Conservation (phyloP, 106 monocot species). For the Agapanthus africanus region DNA sequence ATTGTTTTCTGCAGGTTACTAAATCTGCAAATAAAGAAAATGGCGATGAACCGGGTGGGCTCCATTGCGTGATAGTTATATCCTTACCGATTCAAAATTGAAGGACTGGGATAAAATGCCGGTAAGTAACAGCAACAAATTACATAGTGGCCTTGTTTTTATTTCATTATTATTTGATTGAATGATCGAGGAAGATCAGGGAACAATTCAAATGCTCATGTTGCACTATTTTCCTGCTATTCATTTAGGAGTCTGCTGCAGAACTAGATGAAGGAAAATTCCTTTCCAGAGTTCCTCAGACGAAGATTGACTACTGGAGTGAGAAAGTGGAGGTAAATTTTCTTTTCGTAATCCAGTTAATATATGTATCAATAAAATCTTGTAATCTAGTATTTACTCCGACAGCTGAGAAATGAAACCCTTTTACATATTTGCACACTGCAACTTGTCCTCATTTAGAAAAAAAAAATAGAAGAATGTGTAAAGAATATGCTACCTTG, state of each 20-base stretch:
- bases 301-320: background rate
- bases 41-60: constrained; percentile 66
- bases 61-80: constrained; percentile 75
- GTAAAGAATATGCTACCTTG: too few species aligned
- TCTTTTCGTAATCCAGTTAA: too few species aligned
- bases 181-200: background rate
- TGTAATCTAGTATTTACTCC: too few species aligned
- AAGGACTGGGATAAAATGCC: constrained; percentile 93
- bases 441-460: too few species aligned
- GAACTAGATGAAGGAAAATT: constrained; percentile 5
- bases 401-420: too few species aligned
- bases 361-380: too few species aligned
- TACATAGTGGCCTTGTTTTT: background rate
- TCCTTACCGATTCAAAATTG: constrained; percentile 72
- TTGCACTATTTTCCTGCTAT: background rate
- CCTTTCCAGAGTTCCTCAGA: constrained; percentile 31
- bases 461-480: too few species aligned
- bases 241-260: constrained; percentile 38
- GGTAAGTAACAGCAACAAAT: constrained; percentile 34
- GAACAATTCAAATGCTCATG: background rate
- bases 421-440: too few species aligned
- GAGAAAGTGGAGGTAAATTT: constrained; percentile 3
- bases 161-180: background rate
- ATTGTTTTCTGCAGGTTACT: constrained; percentile 19
- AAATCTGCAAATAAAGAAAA: constrained; percentile 14